Base-by-base conservation (phyloP, 805 yeast genomes). In the Wickerhamomyces strasburgensis region DNA sequence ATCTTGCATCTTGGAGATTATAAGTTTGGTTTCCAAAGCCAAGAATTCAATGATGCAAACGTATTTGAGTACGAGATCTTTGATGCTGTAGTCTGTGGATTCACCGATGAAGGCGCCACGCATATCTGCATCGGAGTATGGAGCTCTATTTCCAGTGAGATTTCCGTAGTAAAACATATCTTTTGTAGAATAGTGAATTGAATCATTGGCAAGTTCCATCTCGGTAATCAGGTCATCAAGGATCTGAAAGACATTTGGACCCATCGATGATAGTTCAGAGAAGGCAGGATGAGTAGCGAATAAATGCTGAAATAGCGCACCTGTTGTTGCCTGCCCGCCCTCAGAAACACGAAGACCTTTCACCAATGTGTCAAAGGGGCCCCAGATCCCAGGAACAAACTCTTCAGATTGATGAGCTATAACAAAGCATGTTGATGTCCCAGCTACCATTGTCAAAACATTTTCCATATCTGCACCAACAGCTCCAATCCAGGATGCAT, bases 241-340 rank as follows among this genome's bases (percentile, higher is more conserved):
- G 7, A 39, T 19, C 0, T 33, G 34, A 23, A 61, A 57, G 0
- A 58, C 35, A 19, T 39, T 33, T 8, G 32, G 33, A 27, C 44
- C 45, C 25, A 25, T 21, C 3, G 15, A 5, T 14, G 38, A 16
- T 19, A 45, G 31, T 14, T 38, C 43, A 6, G 28, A 34, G 23
- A 48, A 51, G 2, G 65, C 64, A 1, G 67, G 66, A 41, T 68
- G 73, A 1, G 67, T 59, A 8, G 61, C 56, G 37, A 73, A 69
- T 4, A 76, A 51, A 29, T 68, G 65, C 40, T 73, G 76, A 19
- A 72, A 60, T 6, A 77, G 56, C 35, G 67, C 62, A 4, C 84
- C 84, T 0, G 82, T 68, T 11, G 79, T 74, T 4, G 81, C 72
- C 39, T 71, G 73, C 0, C 84, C 84, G 34, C 72, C 75, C 43